These are phyloP conservation scores for Citrullus colocynthis DNA, from an alignment of 306 rosid genomes.

Conservation along the genomic window DNA sequence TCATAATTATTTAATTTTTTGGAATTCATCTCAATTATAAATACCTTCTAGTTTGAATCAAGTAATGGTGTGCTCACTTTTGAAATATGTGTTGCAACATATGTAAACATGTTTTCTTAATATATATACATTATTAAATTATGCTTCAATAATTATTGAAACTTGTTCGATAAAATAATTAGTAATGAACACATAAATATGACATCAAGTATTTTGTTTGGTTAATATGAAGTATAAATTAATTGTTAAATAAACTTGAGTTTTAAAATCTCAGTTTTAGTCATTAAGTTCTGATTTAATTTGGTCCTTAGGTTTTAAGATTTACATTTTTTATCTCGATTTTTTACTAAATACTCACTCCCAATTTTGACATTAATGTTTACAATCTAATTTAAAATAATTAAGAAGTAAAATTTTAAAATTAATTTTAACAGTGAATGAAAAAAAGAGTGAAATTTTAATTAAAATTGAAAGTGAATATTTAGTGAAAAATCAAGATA, in stretches of 20 bases:
- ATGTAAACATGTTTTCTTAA: neutral
- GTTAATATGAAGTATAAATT: neutral
- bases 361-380: no score
- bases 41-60: neutral
- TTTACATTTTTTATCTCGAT: no score
- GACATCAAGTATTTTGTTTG: neutral
- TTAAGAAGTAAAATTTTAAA: no score
- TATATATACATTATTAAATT: neutral
- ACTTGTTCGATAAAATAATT: neutral
- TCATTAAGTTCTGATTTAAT: no score
- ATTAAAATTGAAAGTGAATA: no score
- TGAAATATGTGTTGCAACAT: neutral
- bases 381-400: no score
- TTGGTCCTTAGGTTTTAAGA: no score
- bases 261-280: no score
- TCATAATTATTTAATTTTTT: neutral
- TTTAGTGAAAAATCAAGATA: no score
- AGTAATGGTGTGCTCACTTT: neutral
- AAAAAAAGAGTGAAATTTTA: no score
- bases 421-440: no score
- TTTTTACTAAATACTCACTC: no score
- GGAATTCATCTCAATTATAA: neutral
- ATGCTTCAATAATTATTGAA: neutral
- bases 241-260: neutral
- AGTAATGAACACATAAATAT: neutral